A percentile compares a stretch with the other conserved stretches of the same genome.
These are phyloP conservation scores for Litchi chinensis DNA, from an alignment of 345 rosid genomes.

Conservation along the genomic window DNA sequence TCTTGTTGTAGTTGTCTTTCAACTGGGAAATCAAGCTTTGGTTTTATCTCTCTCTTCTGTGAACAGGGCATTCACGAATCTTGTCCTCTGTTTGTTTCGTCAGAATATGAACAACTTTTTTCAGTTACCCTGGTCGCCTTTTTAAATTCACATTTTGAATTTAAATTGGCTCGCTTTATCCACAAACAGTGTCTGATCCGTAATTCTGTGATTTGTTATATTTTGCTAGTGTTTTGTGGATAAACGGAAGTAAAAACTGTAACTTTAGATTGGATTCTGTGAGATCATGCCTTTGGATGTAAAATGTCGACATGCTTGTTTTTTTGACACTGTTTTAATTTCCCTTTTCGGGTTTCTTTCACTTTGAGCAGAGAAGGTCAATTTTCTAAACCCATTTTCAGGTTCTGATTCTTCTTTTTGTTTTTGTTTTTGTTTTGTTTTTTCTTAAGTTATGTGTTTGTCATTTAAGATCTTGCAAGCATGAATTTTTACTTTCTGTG, in stretches of 20 bases:
- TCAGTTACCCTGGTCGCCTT: conserved; percentile 8
- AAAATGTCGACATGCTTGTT: not conserved
- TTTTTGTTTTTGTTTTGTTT: not conserved
- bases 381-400: not conserved
- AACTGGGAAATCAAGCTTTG: conserved; percentile 39
- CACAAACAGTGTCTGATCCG: not conserved
- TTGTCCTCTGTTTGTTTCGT: conserved; percentile 4
- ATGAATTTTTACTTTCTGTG: not conserved
- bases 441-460: not conserved
- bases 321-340: conserved; percentile 4
- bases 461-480: conserved; percentile 9
- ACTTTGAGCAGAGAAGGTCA: conserved; percentile 28
- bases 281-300: not conserved
- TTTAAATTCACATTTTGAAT: conserved; percentile 7
- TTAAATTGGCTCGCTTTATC: not conserved
- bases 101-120: conserved; percentile 5
- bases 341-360: conserved; percentile 20
- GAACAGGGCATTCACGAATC: not conserved
- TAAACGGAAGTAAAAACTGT: not conserved
- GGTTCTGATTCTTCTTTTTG: not conserved
- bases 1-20: conserved; percentile 32
- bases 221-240: conserved; percentile 5
- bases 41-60: conserved; percentile 4
- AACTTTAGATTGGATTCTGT: not conserved
- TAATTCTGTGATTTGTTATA: conserved; percentile 9